These are phyloP conservation scores for Emericellopsis cladophorae DNA, from an alignment of 2,329 filamentous ascomycete genomes.

Conservation along the genomic window DNA sequence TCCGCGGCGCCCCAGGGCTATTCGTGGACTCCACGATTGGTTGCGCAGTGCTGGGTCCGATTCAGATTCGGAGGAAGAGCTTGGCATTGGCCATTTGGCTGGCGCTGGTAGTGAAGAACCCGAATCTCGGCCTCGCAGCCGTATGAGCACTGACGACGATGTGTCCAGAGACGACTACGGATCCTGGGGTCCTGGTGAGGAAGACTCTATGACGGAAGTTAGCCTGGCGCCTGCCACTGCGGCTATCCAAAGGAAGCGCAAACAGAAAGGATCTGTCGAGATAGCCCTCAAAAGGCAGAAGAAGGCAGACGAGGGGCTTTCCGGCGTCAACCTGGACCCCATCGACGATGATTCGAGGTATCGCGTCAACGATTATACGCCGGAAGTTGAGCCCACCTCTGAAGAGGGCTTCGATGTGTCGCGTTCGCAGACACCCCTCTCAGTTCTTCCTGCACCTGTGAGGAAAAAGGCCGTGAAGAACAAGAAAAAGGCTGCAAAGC, in stretches of 20 bases:
- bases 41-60: conserved; percentile 49
- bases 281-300: conserved; percentile 68
- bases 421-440: conserved; percentile 32
- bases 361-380: conserved; percentile 31
- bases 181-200: conserved; percentile 37
- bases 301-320: conserved; percentile 68
- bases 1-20: conserved; percentile 26
- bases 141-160: conserved; percentile 51
- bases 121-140: conserved; percentile 71
- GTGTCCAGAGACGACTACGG: conserved; percentile 34
- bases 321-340: conserved; percentile 47
- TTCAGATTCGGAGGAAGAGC: conserved; percentile 85
- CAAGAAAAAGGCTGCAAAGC: conserved; percentile 71
- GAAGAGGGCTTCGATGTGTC: conserved; percentile 26
- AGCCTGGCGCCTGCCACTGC: conserved; percentile 41
- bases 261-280: conserved; percentile 54
- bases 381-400: conserved; percentile 2
- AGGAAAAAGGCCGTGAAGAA: conserved; percentile 43
- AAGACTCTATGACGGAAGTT: conserved; percentile 59
- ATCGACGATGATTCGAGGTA: conserved; percentile 36
- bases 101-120: conserved; percentile 73
- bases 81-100: conserved; percentile 39
- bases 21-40: conserved; percentile 70
- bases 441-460: conserved; percentile 28
- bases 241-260: conserved; percentile 51